phyloP scores from a whole-genome alignment of 2,329 filamentous ascomycete genomes.

The Fusarium mundagurra region DNA sequence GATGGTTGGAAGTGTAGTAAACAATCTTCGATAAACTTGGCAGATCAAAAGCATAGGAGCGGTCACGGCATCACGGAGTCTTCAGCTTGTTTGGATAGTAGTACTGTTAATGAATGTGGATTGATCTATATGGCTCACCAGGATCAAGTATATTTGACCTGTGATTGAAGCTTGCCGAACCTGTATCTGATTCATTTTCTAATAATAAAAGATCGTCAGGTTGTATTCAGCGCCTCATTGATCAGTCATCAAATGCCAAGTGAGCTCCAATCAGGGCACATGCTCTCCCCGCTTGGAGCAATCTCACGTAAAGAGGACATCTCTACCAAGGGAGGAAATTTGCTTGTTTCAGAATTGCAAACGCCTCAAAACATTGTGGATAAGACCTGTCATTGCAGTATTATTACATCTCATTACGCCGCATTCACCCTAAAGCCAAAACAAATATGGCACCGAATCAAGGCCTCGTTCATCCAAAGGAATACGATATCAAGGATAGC shows the following conservation, averaged over 20 bases:
- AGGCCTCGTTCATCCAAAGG: slow-evolving; percentile 69
- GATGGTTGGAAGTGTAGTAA: slow-evolving; percentile 87
- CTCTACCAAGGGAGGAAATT: background rate
- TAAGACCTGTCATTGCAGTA: background rate
- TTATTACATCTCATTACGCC: background rate
- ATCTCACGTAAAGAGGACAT: slow-evolving; percentile 19
- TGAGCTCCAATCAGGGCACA: slow-evolving; percentile 34
- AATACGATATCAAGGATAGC: slow-evolving; percentile 75
- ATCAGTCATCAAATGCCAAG: slow-evolving; percentile 33
- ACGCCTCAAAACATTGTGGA: background rate
- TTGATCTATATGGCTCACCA: background rate
- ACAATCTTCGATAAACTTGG: slow-evolving; percentile 55
- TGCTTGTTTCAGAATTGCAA: slow-evolving; percentile 7
- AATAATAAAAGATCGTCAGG: slow-evolving; percentile 19
- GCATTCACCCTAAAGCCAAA: background rate
- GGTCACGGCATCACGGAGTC: background rate
- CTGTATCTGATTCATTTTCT: slow-evolving; percentile 3
- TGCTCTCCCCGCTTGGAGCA: slow-evolving; percentile 33
- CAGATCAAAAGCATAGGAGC: background rate
- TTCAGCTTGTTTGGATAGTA: background rate
- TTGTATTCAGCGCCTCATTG: slow-evolving; percentile 1
- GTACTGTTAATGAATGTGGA: background rate
- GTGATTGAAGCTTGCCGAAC: background rate
- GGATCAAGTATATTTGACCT: background rate
- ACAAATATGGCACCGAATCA: slow-evolving; percentile 67